phyloP scores from a whole-genome alignment of 78 protist genomes.

The Monocercomonoides exilis region DNA sequence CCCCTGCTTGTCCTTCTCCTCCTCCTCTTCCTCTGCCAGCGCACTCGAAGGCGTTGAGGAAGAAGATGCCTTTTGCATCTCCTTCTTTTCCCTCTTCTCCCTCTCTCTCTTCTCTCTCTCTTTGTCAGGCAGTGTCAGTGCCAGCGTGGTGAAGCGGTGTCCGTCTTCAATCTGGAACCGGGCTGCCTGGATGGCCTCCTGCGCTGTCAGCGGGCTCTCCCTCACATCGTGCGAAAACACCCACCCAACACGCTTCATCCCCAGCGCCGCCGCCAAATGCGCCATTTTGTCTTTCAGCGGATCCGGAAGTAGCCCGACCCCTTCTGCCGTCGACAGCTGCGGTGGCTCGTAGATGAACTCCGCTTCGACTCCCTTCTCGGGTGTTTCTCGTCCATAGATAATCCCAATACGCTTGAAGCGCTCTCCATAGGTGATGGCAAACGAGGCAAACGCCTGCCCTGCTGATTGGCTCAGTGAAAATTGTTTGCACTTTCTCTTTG shows the following conservation, averaged over 20 bases:
- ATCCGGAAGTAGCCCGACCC: neutral
- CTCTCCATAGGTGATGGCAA: neutral
- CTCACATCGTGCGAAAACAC: neutral
- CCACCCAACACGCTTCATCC: neutral
- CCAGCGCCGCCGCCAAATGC: neutral
- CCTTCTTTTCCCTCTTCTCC: neutral
- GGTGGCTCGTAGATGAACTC: neutral
- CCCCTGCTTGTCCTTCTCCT: neutral
- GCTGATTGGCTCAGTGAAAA: neutral
- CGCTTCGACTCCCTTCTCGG: neutral
- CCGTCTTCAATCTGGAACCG: neutral
- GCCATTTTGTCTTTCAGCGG: neutral
- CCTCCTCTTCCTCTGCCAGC: neutral
- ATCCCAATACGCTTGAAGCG: neutral
- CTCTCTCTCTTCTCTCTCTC: neutral
- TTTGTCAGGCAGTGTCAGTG: neutral
- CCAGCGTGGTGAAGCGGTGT: neutral
- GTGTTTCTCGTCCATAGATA: neutral
- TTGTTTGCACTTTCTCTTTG: neutral
- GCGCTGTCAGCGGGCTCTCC: neutral
- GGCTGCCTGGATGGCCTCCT: neutral
- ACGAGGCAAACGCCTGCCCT: neutral
- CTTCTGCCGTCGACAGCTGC: neutral
- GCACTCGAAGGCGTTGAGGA: too few species aligned
- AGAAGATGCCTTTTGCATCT: too few species aligned